Base-by-base conservation (phyloP, 2,329 filamentous ascomycete species). In the Aschersonia sp. region DNA sequence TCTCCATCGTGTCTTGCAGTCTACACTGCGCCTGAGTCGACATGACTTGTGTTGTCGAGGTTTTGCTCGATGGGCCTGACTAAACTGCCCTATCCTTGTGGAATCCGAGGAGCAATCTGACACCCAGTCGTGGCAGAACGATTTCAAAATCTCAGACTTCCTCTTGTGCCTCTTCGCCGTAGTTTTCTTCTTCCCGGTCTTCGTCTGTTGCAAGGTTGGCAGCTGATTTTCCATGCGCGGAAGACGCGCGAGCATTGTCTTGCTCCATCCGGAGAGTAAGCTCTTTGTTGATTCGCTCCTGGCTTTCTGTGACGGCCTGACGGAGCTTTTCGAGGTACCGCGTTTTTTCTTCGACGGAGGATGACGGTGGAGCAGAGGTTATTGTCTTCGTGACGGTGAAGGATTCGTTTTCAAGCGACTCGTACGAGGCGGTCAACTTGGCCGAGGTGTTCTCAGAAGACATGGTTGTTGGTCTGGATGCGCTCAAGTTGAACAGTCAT, bases 111-210 rank as follows among this genome's bases (percentile, higher is more conserved):
- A 22, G 22, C 22, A 22, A 22, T 22, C 22, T 22, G 22, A 22
- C 22, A 22, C 2, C 22, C 4, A 22, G 22, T 22, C 22, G 22
- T 22, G 22, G 22, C 4, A 22, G 22, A 22, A 22, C 22, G 22
- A 22, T 22, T 22, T 22, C 22, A 22, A 22, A 22, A 8, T 39
- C 35, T 51, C 64, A 62, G 35, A 76, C 76, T 32, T 85, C 82
- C 42, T 85, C 81, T 45, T 82, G 79, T 10, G 81, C 76, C 62
- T 94, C 87, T 63, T 94, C 88, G 44, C 87, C 88, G 60, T 95
- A 94, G 59, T 88, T 84, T 57, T 85, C 78, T 59, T 87, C 85
- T 58, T 81, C 79, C 52, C 75, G 73, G 9, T 63, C 69, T 50
- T 81, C 77, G 50, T 78, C 72, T 8, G 69, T 57, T 50, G 58